Base-by-base conservation (phyloP, 176 grass and related monocot species). In the Carex littledalei region DNA sequence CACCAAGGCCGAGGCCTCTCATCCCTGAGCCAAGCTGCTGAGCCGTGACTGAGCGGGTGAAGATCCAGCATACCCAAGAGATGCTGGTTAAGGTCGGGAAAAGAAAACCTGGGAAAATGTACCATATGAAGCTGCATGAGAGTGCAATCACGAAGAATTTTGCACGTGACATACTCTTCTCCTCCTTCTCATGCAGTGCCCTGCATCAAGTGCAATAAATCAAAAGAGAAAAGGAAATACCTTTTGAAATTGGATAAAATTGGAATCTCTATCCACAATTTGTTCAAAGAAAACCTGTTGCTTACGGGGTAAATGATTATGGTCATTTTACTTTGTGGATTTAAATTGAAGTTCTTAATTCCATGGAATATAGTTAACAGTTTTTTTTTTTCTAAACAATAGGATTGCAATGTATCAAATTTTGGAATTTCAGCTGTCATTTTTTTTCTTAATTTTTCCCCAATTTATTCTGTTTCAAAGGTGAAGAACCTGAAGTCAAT, bases 1-100 rank as follows among this genome's bases (percentile, higher is more conserved):
- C 90, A 54, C 94, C 92, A 16, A 97, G 0, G 71, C 92, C 92
- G 5, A 97, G 88, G 7, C 95, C 95, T 83, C 82, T 86, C 78
- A 91, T 63, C n/a, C 92, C 95, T 1, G 95, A 97, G 0, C 95
- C 95, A 13, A 97, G 59, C 87, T 97, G 92, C 73, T 97, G 95
- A 69, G 88, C 91, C 0, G 95, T 97, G 35, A 97, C 77, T 0
- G 95, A 97, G 16, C 79, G 88, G 6, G 92, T 87, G 84, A 87
- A 97, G 20, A 62, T 67, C 92, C 92, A 97, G 89, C 94, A 97
- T 84, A 97, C 80, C 92, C 92, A 97, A n/a, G 95, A 97, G n/a
- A 94, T 85, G 86, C 61, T 80, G 4, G 84, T 69, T 13, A 97
- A 15, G 0, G 95, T 94, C 16, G 92, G 87, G 86, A 94, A 91